Conservation (phyloP, 2,329 filamentous ascomycete species). For the Fusarium oligoseptatum region DNA sequence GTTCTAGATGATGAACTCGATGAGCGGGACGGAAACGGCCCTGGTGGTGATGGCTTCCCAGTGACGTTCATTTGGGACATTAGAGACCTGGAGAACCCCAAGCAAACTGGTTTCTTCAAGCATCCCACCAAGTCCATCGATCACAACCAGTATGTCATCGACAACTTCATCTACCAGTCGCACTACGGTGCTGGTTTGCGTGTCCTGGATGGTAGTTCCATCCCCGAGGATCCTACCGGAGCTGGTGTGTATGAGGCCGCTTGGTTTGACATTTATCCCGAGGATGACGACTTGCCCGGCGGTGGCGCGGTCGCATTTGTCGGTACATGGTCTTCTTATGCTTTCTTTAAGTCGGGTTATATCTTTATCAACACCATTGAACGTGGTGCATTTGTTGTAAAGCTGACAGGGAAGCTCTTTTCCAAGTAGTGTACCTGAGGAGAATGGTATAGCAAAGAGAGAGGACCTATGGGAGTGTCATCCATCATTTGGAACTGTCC, state of each 20-base stretch:
- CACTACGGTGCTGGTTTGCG: conserved; percentile 65
- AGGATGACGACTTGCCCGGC: conserved; percentile 58
- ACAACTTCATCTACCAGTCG: conserved; percentile 62
- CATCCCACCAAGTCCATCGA: conserved; percentile 57
- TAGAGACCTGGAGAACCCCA: conserved; percentile 56
- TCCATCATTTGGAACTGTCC: neutral
- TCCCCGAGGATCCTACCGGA: conserved; percentile 59
- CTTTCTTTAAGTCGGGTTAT: conserved; percentile 62
- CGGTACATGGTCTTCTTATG: conserved; percentile 64
- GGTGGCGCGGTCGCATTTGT: conserved; percentile 57
- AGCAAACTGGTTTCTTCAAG: conserved; percentile 59
- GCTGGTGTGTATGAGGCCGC: conserved; percentile 60
- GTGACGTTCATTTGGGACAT: conserved; percentile 67
- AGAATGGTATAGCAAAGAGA: neutral
- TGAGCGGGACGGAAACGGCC: conserved; percentile 57
- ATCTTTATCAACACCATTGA: conserved; percentile 67
- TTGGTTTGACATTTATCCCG: conserved; percentile 65
- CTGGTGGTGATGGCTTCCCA: conserved; percentile 58
- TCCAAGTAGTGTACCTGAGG: conserved; percentile 4
- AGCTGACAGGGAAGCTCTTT: conserved; percentile 44
- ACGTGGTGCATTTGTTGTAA: conserved; percentile 63
- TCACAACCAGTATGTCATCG: conserved; percentile 63
- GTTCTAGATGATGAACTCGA: conserved; percentile 68
- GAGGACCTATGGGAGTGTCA: neutral
- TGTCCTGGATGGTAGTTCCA: conserved; percentile 53